Evolutionary conservation across 345 rosid genomes (phyloP), one percentile per base, ranked within the genome.

Genomic region (Arabis alpina): DNA sequence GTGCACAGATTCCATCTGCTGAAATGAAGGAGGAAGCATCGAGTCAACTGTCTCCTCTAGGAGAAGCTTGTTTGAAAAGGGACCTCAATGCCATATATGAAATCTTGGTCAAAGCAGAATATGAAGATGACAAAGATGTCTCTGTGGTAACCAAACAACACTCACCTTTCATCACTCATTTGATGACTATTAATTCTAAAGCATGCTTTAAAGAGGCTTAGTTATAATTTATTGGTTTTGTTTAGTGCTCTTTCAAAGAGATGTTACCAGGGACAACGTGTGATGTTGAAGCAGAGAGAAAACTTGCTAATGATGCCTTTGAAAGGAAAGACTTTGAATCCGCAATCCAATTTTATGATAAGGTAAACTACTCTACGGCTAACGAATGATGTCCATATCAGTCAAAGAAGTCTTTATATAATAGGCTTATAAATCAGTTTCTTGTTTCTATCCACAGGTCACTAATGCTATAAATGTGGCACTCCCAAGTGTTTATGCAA

Each of bases 21-120:
- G 34, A 30, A 30, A 30, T 4, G 34, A 30, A 30, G 34, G 34
- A 30, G 34, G 34, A 30, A 30, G 34, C 34, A 30, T 66, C 78
- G 70, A 82, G 79, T 30, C 90, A 74, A 37, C 86, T 80, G 71
- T 89, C 98, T 42, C 77, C 87, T 28, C 73, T 92, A 84, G 98
- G 92, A 10, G 89, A 88, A 72, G 98, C 99, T 51, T 92, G 98
- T 80, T 82, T 81, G 16, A 80, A 86, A 73, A 85, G 85, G 82
- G 97, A 94, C 79, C 93, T 94, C 32, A 82, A 85, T 19, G 90
- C 93, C 34, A 89, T 94, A 73, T 95, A 94, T 79, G 85, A 80
- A 70, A 82, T 92, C 60, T 77, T 94, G 82, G 91, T 88, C 13
- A 80, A 51, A 61, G 67, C 89, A 10, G 87, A 84, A 69, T 91